Base-by-base conservation (phyloP, 768 basidiomycete genomes). In the Boletus barrowsii region DNA sequence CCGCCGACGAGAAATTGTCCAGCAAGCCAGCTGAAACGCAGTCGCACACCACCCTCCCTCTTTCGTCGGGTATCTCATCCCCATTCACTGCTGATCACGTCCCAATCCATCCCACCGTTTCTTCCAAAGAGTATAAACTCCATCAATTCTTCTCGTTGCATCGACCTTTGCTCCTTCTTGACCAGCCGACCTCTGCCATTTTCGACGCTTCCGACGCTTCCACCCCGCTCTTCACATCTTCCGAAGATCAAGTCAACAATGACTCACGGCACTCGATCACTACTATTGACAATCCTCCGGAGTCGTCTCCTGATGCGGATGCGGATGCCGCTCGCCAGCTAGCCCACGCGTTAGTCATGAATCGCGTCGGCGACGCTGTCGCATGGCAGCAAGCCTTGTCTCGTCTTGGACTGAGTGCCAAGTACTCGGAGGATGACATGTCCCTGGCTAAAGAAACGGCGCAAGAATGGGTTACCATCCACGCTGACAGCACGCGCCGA, bases 131-230 rank as follows among this genome's bases (percentile, higher is more conserved):
- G 60, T 84, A 88, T 70, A 87, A 84, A 64, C 78, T 91, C 11
- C 89, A 92, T 66, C 87, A 88, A 50, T 93, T 93, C 72, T 93
- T 93, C 73, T 82, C 90, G 3, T 74, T 90, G 32, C 85, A 93
- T 62, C 81, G 90, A 13, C 90, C 90, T 1, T 76, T 93, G 3
- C 80, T 92, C 20, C 80, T 88, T 36, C 76, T 92, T 41, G 73
- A 79, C 29, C 80, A 85, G 56, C 83, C 89, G 0, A 61, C 83
- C 0, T 74, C 82, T 10, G 72, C 83, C 53, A 75, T 90, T 53
- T 79, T 81, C 55, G 76, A 79, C 39, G 57, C 74, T 13, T 37
- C 47, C 10, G 57, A 63, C 36, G n/a, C 55, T 41, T 57, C 59
- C 20, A n/a, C 54, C 5, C 52, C 67, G n/a, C 49, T 63, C 22